Evolutionary conservation across 2,329 filamentous ascomycete species (phyloP).

Genomic region (Penicillium sp.): DNA sequence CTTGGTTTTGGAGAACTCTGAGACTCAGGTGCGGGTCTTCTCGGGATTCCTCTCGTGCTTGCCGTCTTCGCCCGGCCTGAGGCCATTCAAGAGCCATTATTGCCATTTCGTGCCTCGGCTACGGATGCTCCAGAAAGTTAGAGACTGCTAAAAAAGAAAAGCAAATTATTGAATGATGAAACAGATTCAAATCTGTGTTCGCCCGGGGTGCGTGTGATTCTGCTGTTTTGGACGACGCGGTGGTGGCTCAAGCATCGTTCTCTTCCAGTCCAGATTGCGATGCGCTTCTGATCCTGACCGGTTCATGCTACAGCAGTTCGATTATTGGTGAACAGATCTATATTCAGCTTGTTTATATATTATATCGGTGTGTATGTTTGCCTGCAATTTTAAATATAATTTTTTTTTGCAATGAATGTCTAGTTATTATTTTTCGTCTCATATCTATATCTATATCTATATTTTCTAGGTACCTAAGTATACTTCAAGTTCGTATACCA

Average conservation of each 20-base stretch:
- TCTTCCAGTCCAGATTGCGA: slow-evolving; percentile 14
- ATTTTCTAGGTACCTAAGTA: neutral
- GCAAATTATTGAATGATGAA: slow-evolving; percentile 1
- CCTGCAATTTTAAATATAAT: neutral
- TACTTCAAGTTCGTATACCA: neutral
- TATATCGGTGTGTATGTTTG: neutral
- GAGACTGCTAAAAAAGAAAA: neutral
- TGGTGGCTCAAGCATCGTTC: slow-evolving; percentile 5
- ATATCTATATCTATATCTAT: neutral
- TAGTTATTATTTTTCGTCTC: neutral
- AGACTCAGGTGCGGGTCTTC: slow-evolving; percentile 3
- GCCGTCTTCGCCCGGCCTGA: slow-evolving; percentile 18
- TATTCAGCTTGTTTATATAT: neutral
- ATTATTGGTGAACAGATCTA: slow-evolving; percentile 1
- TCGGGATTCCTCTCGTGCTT: slow-evolving; percentile 1
- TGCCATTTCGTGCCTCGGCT: slow-evolving; percentile 13
- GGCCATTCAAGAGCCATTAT: slow-evolving; percentile 15
- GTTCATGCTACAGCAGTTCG: slow-evolving; percentile 11
- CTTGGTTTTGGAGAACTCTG: neutral
- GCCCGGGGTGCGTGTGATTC: slow-evolving; percentile 6
- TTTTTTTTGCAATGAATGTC: neutral
- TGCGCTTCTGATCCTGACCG: slow-evolving; percentile 12
- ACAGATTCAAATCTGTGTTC: slow-evolving; percentile 3
- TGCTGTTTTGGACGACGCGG: slow-evolving; percentile 2
- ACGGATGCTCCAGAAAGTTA: neutral